Evolutionary conservation across 495 filamentous ascomycete species (phyloP), one percentile per base, ranked within the genome.

Genomic region (Melanomma pulvis-pyrius): DNA sequence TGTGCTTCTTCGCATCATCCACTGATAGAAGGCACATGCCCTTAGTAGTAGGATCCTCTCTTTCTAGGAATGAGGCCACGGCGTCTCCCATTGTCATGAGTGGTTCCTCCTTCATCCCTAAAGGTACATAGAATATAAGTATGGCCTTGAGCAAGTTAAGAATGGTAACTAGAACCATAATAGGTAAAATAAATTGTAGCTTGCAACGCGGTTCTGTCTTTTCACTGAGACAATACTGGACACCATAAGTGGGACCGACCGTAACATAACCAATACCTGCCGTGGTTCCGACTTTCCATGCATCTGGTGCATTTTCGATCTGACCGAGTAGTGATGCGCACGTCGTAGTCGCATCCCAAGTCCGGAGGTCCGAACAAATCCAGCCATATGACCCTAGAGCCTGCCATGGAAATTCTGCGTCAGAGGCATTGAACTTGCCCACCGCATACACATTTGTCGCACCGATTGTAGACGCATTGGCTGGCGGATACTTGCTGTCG

Each of bases 41-140:
- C 44, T 59, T 52, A 6, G 62, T 65, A 1, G 26, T 34, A 22
- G 26, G 19, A 51, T 74, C 70, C 3, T 69, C 47, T 2, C 32
- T 17, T n/a, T 21, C 47, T 32, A 87, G 69, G 60, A 84, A 85
- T 0, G 76, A 80, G 3, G 72, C 66, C 6, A 86, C 70, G 9
- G 82, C 81, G 71, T 87, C 83, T 5, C 85, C 84, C 1, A 84
- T 48, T 0, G 80, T 85, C 0, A 83, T 70, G 1, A 87, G 68
- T 0, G 78, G 76, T 1, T 50, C 28, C 3, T 75, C 65, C 13
- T 76, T 73, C 26, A 54, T 26, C 53, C 63, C 52, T 48, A 61
- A 71, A 8, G 71, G 59, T 0, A 75, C 74, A 29, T 77, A 47
- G 17, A 73, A 64, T 74, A 82, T 81, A 15, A 74, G 75, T 7